Conservation (phyloP, 306 rosid species). For the Cyamopsis tetragonoloba region DNA sequence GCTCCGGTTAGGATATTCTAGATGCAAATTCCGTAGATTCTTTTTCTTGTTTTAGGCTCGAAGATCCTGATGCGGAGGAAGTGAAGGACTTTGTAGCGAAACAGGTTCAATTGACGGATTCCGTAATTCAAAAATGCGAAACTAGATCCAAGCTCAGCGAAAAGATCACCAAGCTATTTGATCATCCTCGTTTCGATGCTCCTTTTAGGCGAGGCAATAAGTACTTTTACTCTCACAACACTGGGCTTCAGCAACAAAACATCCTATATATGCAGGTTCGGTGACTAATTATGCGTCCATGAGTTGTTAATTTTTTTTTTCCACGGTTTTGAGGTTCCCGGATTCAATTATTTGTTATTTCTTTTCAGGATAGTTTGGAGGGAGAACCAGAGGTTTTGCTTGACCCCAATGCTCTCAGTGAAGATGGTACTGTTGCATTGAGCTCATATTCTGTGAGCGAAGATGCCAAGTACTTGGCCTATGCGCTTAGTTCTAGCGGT, state of each 20-base stretch:
- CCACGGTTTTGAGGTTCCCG: not conserved
- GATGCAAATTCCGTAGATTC: not conserved
- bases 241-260: slow-evolving; percentile 82
- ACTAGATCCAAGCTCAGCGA: slow-evolving; percentile 61
- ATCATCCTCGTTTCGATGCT: slow-evolving; percentile 76
- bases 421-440: slow-evolving; percentile 84
- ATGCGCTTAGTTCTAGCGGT: slow-evolving; percentile 82
- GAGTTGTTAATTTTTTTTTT: not conserved
- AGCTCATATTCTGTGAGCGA: slow-evolving; percentile 55
- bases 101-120: slow-evolving; percentile 69
- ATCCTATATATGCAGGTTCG: slow-evolving; percentile 78
- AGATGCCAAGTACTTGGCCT: slow-evolving; percentile 82
- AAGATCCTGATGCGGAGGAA: slow-evolving; percentile 90
- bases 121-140: slow-evolving; percentile 66
- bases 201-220: slow-evolving; percentile 66
- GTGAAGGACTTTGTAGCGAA: slow-evolving; percentile 72
- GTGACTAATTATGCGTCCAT: slow-evolving; percentile 4
- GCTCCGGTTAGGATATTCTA: not conserved
- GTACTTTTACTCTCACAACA: slow-evolving; percentile 76
- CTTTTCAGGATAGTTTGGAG: slow-evolving; percentile 73
- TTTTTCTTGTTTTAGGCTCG: slow-evolving; percentile 53
- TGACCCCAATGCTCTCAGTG: slow-evolving; percentile 79
- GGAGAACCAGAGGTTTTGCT: slow-evolving; percentile 79
- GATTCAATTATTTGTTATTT: not conserved
- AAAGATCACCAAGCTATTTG: slow-evolving; percentile 67